Conservation (phyloP, 1,284 basidiomycete species). For the Moesziomyces globuligerus region DNA sequence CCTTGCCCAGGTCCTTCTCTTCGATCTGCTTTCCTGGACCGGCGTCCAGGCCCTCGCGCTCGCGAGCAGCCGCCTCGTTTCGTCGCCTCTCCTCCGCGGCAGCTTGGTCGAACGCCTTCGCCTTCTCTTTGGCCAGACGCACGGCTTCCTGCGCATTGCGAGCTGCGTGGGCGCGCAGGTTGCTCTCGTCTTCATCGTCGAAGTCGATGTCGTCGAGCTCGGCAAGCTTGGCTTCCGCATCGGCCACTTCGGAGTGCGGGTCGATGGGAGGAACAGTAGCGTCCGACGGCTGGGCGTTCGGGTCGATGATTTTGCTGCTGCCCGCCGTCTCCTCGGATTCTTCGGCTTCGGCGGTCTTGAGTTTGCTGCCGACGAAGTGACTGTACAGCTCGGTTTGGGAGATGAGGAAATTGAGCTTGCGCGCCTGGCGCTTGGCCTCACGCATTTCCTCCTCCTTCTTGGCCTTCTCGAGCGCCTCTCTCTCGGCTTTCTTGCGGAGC, state of each 20-base stretch:
- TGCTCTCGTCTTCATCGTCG: conserved; percentile 92
- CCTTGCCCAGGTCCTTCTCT: conserved; percentile 61
- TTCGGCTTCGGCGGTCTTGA: conserved; percentile 93
- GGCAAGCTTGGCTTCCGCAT: conserved; percentile 47
- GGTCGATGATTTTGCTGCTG: conserved; percentile 51
- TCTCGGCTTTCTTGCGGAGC: conserved; percentile 90
- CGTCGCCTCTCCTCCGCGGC: conserved; percentile 76
- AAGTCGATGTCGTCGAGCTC: conserved; percentile 86
- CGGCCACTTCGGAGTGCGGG: conserved; percentile 72
- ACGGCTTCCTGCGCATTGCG: conserved; percentile 91
- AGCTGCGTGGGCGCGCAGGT: conserved; percentile 86
- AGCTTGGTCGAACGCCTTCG: conserved; percentile 84
- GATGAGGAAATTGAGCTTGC: conserved; percentile 98
- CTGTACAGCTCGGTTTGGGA: conserved; percentile 99
- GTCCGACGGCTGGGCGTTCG: conserved; percentile 42
- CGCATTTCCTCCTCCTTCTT: conserved; percentile 96
- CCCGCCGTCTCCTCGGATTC: conserved; percentile 74
- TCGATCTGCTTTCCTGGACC: conserved; percentile 42
- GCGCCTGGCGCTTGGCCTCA: conserved; percentile 91
- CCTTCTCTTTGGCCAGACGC: conserved; percentile 80
- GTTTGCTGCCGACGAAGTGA: conserved; percentile 98
- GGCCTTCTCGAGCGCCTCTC: conserved; percentile 70
- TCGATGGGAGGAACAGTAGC: conserved; percentile 72
- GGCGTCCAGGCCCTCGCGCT: conserved; percentile 31
- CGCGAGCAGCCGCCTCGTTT: conserved; percentile 73